Evolutionary conservation across 2,329 filamentous ascomycete species (phyloP).

Genomic region (Elsinoe necatrix): DNA sequence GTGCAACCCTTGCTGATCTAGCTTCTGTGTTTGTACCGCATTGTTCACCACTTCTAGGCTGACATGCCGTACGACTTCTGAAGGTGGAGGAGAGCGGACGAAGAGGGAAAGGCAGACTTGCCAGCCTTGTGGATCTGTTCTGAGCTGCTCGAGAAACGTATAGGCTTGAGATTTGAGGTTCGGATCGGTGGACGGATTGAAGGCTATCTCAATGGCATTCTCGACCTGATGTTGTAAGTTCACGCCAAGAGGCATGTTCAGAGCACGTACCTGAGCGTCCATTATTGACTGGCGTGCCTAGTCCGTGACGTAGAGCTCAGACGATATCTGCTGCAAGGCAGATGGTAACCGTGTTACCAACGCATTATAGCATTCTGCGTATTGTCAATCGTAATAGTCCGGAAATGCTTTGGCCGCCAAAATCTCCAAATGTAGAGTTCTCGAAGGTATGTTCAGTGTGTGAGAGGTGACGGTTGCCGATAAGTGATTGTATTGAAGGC

Average conservation of each 20-base stretch:
- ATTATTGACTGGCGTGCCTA: neutral
- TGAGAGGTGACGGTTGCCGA: too few species aligned
- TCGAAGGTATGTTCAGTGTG: too few species aligned
- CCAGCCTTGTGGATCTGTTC: slow-evolving; percentile 77
- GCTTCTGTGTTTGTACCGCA: slow-evolving; percentile 69
- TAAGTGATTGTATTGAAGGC: neutral
- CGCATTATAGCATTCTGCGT: neutral
- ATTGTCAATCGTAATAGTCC: too few species aligned
- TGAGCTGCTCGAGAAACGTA: slow-evolving; percentile 68
- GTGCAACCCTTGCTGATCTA: slow-evolving; percentile 63
- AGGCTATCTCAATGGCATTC: slow-evolving; percentile 91
- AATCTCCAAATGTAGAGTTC: too few species aligned
- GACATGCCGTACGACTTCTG: slow-evolving; percentile 80
- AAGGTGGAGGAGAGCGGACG: slow-evolving; percentile 62
- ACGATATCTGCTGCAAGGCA: neutral
- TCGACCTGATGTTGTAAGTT: slow-evolving; percentile 56
- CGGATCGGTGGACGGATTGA: slow-evolving; percentile 68
- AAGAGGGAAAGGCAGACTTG: slow-evolving; percentile 83
- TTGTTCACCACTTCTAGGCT: slow-evolving; percentile 90
- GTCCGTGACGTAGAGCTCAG: neutral
- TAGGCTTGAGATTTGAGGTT: slow-evolving; percentile 73
- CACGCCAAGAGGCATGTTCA: too few species aligned
- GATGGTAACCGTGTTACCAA: neutral
- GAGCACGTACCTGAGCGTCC: slow-evolving; percentile 13
- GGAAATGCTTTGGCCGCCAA: too few species aligned